Base-by-base conservation (phyloP, 768 basidiomycete genomes). In the Tricholoma bakamatsutake region DNA sequence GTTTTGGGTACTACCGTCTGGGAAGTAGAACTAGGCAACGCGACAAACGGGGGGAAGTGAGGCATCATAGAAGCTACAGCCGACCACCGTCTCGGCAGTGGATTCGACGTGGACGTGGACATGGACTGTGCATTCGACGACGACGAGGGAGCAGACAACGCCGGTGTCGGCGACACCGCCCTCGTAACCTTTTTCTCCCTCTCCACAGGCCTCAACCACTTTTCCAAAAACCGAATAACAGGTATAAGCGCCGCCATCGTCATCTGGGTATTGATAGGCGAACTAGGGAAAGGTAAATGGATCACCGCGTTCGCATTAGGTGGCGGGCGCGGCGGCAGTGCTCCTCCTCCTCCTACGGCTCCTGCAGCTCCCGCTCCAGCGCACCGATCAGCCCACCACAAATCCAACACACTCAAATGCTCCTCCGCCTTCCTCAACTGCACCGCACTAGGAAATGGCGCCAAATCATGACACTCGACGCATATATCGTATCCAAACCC, bases 381-480 rank as follows among this genome's bases (percentile, higher is more conserved):
- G 55, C 71, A 73, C 50, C 77, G 61, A 54, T 83, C 79, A 2
- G 67, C 71, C 89, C 90, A 93, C 67, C 80, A 73, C 50, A 72
- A 72, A 59, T 92, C 90, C 65, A 93, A 68, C 68, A 75, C 76
- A 30, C 69, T 70, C 9, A 93, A 64, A 61, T 91, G 88, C 57
- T 91, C 89, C 66, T 93, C 88, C 7, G 86, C 88, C 3, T 83
- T 84, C 50, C 83, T 77, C 35, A 92, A 69, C 62, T 89, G 85
- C 34, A 80, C 75, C 0, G 76, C 55, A n/a, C 77, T 76, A 0
- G 92, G 88, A 68, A 89, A 87, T 12, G 85, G 83, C 2, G 90
- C 89, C 33, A 82, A 73, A 60, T 94, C 90, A 64, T 90, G 87
- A 65, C 90, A 91, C 71, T 96, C 92, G 58, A 96, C 81, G 67